Evolutionary conservation across 2,329 filamentous ascomycete genomes (phyloP).

Genomic region (Phyllosticta citriasiana): DNA sequence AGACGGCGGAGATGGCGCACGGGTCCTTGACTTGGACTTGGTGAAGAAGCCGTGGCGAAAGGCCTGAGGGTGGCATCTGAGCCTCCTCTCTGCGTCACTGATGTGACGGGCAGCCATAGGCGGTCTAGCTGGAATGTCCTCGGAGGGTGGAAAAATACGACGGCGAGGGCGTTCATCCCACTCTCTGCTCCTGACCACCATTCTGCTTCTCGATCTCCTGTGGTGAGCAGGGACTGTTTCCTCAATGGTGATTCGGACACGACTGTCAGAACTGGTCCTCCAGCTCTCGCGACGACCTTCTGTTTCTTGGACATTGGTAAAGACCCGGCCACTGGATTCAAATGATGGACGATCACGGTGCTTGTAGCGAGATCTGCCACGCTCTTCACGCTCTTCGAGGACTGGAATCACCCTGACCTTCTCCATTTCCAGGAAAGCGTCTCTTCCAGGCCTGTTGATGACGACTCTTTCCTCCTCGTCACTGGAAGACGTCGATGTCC

Average conservation of each 20-base stretch:
- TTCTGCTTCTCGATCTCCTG: not conserved
- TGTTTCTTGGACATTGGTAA: not conserved
- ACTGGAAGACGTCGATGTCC: conserved; percentile 16
- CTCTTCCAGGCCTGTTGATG: conserved; percentile 3
- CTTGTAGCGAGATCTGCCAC: not conserved
- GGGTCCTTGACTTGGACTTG: not conserved
- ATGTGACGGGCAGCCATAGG: not conserved
- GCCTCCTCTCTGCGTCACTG: conserved; percentile 17
- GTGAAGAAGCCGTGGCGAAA: conserved; percentile 8
- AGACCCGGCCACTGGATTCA: not conserved
- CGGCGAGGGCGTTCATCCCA: not conserved
- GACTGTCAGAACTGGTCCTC: not conserved
- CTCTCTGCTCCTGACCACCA: not conserved
- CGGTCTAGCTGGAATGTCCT: not conserved
- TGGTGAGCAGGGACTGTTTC: not conserved
- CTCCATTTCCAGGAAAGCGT: conserved; percentile 10
- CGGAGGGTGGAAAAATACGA: not conserved
- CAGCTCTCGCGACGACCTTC: conserved; percentile 12
- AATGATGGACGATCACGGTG: not conserved
- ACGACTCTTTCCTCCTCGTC: conserved; percentile 8
- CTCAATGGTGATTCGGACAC: not conserved
- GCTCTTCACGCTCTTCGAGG: not conserved
- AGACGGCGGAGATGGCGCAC: not conserved
- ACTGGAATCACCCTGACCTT: conserved; percentile 10
- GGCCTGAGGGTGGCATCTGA: conserved; percentile 19